A percentile compares a stretch with the other conserved stretches of the same genome.
phyloP scores from a whole-genome alignment of 371 early-diverging fungal species.

The Lichtheimia corymbifera region DNA sequence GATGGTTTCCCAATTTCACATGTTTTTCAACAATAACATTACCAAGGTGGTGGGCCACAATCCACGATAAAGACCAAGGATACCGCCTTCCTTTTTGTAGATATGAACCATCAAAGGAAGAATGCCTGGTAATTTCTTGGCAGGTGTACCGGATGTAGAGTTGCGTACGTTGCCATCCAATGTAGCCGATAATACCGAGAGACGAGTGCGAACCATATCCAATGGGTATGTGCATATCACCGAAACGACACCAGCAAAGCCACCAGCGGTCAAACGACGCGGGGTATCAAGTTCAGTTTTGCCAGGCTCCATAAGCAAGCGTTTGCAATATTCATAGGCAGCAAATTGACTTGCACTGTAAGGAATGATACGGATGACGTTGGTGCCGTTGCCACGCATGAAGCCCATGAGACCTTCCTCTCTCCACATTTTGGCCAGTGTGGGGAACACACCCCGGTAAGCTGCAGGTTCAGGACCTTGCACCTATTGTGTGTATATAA shows the following conservation, averaged over 20 bases:
- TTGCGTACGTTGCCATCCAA: constrained; percentile 20
- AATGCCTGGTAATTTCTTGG: constrained; percentile 69
- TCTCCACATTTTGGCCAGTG: constrained; percentile 80
- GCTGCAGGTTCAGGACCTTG: constrained; percentile 71
- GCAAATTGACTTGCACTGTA: constrained; percentile 92
- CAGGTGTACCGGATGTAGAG: constrained; percentile 4
- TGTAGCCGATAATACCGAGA: constrained; percentile 74
- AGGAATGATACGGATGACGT: constrained; percentile 90
- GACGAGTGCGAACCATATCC: constrained; percentile 86
- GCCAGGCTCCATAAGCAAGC: constrained; percentile 66
- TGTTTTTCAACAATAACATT: constrained; percentile 16
- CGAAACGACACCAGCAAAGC: constrained; percentile 81
- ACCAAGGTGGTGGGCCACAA: constrained; percentile 81
- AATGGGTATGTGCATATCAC: constrained; percentile 87
- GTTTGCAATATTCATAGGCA: constrained; percentile 79
- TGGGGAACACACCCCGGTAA: constrained; percentile 73
- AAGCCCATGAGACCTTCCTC: constrained; percentile 87
- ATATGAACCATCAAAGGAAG: constrained; percentile 65
- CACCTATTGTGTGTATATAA: constrained; percentile 44
- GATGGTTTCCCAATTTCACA: not conserved
- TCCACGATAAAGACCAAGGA: constrained; percentile 83
- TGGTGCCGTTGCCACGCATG: constrained; percentile 93
- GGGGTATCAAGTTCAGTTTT: constrained; percentile 74
- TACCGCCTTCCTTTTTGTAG: constrained; percentile 77
- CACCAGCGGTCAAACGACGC: constrained; percentile 77